phyloP scores from a whole-genome alignment of 805 yeast genomes.

The Kurtzmaniella cleridarum region DNA sequence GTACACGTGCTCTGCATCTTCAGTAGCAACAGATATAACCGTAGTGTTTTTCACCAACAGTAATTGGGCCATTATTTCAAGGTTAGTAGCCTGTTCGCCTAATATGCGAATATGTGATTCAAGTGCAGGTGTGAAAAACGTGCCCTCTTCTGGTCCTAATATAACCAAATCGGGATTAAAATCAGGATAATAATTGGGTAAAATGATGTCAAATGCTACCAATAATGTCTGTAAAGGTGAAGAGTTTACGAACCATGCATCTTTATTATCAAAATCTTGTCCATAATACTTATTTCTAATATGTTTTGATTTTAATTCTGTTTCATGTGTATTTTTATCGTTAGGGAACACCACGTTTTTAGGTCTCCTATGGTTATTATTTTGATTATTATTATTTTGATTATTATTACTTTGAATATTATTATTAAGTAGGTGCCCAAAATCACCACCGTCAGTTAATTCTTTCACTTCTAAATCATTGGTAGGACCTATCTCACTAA shows the following conservation, averaged over 20 bases:
- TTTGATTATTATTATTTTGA: slow-evolving; percentile 14
- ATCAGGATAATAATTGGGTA: slow-evolving; percentile 19
- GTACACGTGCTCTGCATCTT: slow-evolving; percentile 24
- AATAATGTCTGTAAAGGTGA: slow-evolving; percentile 19
- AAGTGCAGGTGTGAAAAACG: slow-evolving; percentile 7
- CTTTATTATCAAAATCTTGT: slow-evolving; percentile 28
- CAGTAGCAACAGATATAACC: slow-evolving; percentile 18
- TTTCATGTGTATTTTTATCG: slow-evolving; percentile 1
- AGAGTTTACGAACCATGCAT: slow-evolving; percentile 31
- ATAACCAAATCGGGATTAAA: slow-evolving; percentile 28
- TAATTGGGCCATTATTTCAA: slow-evolving; percentile 14
- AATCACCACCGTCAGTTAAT: slow-evolving; percentile 27
- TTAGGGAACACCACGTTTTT: slow-evolving; percentile 12
- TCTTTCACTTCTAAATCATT: slow-evolving; percentile 2
- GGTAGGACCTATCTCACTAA: neutral
- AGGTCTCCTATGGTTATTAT: slow-evolving; percentile 18
- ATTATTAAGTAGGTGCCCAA: slow-evolving; percentile 26
- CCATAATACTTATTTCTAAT: slow-evolving; percentile 16
- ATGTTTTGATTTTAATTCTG: neutral
- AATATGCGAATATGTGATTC: slow-evolving; percentile 3
- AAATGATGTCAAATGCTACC: slow-evolving; percentile 20
- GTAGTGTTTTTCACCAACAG: slow-evolving; percentile 14
- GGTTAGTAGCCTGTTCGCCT: slow-evolving; percentile 5
- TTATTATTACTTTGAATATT: too few species aligned
- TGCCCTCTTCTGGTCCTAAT: slow-evolving; percentile 30